Percentiles rank a stretch among this genome's conserved stretches.
Evolutionary conservation across 345 rosid genomes (phyloP).

Genomic region (Citrus glauca): DNA sequence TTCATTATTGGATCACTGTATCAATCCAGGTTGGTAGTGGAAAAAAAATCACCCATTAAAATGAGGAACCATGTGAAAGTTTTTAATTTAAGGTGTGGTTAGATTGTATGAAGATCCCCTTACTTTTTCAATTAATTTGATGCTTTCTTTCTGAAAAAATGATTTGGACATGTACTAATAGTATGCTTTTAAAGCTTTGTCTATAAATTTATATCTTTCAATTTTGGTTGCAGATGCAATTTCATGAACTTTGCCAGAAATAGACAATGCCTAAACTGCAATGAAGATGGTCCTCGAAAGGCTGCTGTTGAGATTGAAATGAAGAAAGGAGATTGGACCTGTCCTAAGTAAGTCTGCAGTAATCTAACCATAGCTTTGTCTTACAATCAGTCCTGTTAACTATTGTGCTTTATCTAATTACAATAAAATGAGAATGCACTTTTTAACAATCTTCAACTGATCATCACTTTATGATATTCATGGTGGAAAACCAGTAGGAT

Average conservation of each 20-base stretch:
- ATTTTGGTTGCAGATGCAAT: constrained; percentile 44
- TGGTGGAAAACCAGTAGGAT: not conserved
- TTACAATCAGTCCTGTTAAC: not conserved
- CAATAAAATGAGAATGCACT: not conserved
- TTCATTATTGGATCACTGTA: not conserved
- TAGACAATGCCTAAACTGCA: constrained; percentile 38
- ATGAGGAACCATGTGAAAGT: not conserved
- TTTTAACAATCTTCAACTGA: not conserved
- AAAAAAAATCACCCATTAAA: not conserved
- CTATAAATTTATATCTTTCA: not conserved
- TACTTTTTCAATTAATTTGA: not conserved
- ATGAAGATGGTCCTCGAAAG: constrained; percentile 37
- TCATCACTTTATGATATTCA: not conserved
- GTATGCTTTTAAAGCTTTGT: not conserved
- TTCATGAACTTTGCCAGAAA: constrained; percentile 52
- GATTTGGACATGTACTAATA: not conserved
- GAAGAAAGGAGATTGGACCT: constrained; percentile 76
- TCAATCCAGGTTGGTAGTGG: not conserved
- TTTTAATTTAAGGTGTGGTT: not conserved
- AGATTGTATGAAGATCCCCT: not conserved
- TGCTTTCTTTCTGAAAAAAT: not conserved
- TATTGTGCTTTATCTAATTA: not conserved
- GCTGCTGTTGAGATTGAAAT: constrained; percentile 21
- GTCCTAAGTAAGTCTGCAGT: constrained; percentile 52
- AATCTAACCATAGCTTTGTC: not conserved